phyloP scores from a whole-genome alignment of 164 flowering plant species.

The Akebia trifoliata region DNA sequence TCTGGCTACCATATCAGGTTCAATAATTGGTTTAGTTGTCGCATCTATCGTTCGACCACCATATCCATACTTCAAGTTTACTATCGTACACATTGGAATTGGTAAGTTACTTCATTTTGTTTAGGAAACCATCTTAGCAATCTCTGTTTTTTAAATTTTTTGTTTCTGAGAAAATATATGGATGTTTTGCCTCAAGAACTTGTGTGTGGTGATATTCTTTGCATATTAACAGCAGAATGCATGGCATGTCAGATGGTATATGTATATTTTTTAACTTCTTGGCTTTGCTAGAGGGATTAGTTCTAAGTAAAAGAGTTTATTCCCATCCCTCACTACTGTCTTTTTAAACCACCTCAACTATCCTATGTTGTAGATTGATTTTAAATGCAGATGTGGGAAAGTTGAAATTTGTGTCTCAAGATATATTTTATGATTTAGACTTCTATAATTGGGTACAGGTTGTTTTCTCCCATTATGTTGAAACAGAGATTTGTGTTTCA shows the following conservation, averaged over 20 bases:
- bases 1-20: conserved; percentile 67
- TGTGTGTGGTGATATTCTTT: too few species aligned
- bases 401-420: not conserved
- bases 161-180: too few species aligned
- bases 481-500: not conserved
- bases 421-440: not conserved
- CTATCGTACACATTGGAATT: conserved; percentile 84
- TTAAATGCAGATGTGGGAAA: too few species aligned
- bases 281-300: not conserved
- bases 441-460: not conserved
- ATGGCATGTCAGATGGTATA: too few species aligned
- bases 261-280: not conserved
- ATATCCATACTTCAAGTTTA: conserved; percentile 89
- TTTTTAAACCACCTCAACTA: not conserved
- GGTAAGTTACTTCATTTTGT: conserved; percentile 37
- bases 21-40: conserved; percentile 72
- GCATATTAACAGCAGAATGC: too few species aligned
- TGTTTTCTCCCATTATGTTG: too few species aligned
- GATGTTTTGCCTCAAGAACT: too few species aligned
- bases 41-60: conserved; percentile 78
- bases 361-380: too few species aligned
- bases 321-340: not conserved
- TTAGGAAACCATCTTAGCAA: too few species aligned
- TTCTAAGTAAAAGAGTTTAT: not conserved
- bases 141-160: too few species aligned